These are phyloP conservation scores for Bipolaris bicolor DNA, from an alignment of 2,329 filamentous ascomycete genomes.

Conservation along the genomic window DNA sequence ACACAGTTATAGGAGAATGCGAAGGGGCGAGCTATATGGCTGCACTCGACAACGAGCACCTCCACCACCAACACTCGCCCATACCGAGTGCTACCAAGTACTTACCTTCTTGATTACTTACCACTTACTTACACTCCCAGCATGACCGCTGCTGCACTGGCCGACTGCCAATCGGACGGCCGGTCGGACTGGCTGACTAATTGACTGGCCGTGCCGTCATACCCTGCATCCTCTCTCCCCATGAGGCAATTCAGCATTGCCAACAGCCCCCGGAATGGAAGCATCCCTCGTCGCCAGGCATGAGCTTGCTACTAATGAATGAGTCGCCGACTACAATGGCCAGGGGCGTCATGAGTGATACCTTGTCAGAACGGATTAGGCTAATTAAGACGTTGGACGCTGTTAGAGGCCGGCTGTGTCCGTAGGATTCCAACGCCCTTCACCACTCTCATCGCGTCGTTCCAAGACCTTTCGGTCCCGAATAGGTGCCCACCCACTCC, in stretches of 20 bases:
- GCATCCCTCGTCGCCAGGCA: slow-evolving; percentile 16
- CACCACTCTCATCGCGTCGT: not conserved
- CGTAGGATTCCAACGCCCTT: slow-evolving; percentile 25
- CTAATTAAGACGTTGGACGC: slow-evolving; percentile 45
- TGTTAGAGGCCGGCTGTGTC: slow-evolving; percentile 41
- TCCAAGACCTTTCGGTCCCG: not conserved
- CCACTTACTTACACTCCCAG: too few relatives aligned
- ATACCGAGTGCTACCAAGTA: too few relatives aligned
- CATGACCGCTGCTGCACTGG: too few relatives aligned
- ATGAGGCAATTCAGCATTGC: slow-evolving; percentile 23
- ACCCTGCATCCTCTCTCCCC: slow-evolving; percentile 3
- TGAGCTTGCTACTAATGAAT: slow-evolving; percentile 9
- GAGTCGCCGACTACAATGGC: slow-evolving; percentile 17
- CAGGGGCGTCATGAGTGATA: slow-evolving; percentile 26
- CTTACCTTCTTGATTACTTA: too few relatives aligned
- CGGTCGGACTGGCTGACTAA: too few relatives aligned
- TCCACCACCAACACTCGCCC: too few relatives aligned
- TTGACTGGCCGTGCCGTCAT: slow-evolving; percentile 3
- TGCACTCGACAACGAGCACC: not conserved
- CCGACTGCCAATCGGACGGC: too few relatives aligned
- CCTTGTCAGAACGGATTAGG: slow-evolving; percentile 44
- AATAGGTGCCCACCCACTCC: not conserved
- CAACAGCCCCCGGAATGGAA: slow-evolving; percentile 21
- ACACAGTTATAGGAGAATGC: slow-evolving; percentile 15
- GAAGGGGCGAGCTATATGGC: slow-evolving; percentile 14